Evolutionary conservation across 2,329 filamentous ascomycete genomes (phyloP).

Genomic region (Orbilia oligospora): DNA sequence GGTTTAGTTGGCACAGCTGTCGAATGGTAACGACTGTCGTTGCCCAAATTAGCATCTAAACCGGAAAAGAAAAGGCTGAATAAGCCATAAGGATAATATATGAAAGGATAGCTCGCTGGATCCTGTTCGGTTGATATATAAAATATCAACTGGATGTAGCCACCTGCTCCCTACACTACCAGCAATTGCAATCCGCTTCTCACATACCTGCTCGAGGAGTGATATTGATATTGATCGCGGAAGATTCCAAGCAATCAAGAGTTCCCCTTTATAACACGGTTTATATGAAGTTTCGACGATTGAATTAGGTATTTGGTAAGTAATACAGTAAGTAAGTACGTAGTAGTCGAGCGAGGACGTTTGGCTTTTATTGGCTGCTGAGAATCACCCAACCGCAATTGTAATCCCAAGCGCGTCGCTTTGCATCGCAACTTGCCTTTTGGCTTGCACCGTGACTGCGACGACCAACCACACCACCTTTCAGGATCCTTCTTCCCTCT

Average conservation of each 20-base stretch:
- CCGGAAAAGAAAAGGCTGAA: not conserved
- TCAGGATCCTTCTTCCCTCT: conserved; percentile 15
- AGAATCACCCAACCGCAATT: not conserved
- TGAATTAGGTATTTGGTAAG: not conserved
- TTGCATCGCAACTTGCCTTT: conserved; percentile 24
- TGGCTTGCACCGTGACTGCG: conserved; percentile 11
- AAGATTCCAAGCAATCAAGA: not conserved
- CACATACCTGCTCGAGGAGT: conserved; percentile 17
- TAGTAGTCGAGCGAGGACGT: not conserved
- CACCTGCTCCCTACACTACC: not conserved
- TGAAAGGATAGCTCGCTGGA: conserved; percentile 4
- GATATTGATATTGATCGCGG: not conserved
- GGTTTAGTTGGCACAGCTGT: conserved; percentile 14
- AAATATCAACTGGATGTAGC: conserved; percentile 9
- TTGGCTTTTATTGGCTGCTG: conserved; percentile 29
- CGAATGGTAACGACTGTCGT: not conserved
- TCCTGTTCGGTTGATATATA: conserved; percentile 3
- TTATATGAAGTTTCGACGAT: not conserved
- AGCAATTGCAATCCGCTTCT: not conserved
- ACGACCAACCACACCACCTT: conserved; percentile 30
- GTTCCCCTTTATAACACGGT: no score
- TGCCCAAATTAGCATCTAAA: conserved; percentile 23
- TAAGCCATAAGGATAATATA: conserved; percentile 11
- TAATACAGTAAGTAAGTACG: no score
- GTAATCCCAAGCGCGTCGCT: conserved; percentile 20